Evolutionary conservation across 768 basidiomycete species (phyloP), one percentile per base, ranked within the genome.

Genomic region (Phlegmacium glaucopus): DNA sequence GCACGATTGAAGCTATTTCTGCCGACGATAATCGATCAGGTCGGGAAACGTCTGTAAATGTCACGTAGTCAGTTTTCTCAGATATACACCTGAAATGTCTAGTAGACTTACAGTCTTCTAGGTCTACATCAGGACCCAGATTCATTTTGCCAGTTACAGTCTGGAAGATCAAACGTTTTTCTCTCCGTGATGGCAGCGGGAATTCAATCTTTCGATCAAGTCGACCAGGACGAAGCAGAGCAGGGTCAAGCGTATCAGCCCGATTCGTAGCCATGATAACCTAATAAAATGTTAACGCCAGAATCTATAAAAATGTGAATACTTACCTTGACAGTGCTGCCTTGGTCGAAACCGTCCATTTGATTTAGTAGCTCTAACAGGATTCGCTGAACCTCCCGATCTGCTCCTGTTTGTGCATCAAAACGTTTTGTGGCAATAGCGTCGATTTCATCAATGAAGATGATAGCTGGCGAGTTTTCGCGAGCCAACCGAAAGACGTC

Each of bases 221-320:
- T 59, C 96, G 92, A 62, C 96, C 96, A 34, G 96, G 96, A 58
- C 96, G 92, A 29, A 99, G 85, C 35, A 99, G 74, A 4, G 96
- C 96, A 49, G 96, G 96, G 67, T 99, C 96, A 26, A 99, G 78
- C 5, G 96, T 99, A 67, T 99, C 96, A 39, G 91, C 90, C 58
- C 96, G 89, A 71, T 99, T 99, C 36, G 96, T 99, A 22, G 96
- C 96, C 96, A 98, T 98, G 65, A 99, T 99, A 35, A 99, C 96
- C 94, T 96, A 12, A 50, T 25, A 36, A 46, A 15, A 39, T 27
- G 36, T 38, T 28, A n/a, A n/a, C 45, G 6, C 27, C 29, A 18
- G 16, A 25, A 10, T 32, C 3, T 34, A 34, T 18, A n/a, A n/a
- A 39, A n/a, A 8, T 36, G 13, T 4, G 49, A 35, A 6, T 5